A percentile compares a stretch with the other conserved stretches of the same genome.
These are phyloP conservation scores for Solanum medicagineum DNA, from an alignment of 257 asterid species.

Conservation along the genomic window DNA sequence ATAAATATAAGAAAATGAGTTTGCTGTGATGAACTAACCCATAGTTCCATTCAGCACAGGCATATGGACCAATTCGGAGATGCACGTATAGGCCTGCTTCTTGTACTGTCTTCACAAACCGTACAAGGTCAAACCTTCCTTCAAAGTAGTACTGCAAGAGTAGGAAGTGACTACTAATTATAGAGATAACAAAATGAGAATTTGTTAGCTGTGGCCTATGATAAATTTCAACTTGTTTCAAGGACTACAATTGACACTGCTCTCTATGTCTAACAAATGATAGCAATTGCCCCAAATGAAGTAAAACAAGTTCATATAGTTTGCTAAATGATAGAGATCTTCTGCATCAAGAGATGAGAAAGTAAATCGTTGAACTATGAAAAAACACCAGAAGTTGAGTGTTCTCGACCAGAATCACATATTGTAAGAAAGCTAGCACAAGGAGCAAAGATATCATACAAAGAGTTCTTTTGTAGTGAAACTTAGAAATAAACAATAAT, in stretches of 20 bases:
- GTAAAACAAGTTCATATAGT: too few relatives aligned
- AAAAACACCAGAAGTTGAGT: neutral
- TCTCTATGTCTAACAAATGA: too few relatives aligned
- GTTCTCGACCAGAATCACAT: neutral
- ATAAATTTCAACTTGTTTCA: neutral
- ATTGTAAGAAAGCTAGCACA: neutral
- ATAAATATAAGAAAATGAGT: neutral
- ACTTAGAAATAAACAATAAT: neutral
- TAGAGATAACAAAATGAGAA: neutral
- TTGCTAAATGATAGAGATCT: too few relatives aligned
- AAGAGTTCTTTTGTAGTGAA: neutral
- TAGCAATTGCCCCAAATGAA: too few relatives aligned
- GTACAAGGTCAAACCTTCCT: conserved; percentile 62
- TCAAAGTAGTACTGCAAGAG: conserved; percentile 49
- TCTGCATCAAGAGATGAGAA: neutral
- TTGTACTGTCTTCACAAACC: conserved; percentile 58
- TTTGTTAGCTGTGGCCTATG: neutral
- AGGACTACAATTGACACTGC: neutral
- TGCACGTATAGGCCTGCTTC: conserved; percentile 68
- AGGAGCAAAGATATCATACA: neutral
- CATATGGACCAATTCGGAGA: conserved; percentile 74
- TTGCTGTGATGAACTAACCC: conserved; percentile 27
- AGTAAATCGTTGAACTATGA: neutral
- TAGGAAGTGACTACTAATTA: neutral
- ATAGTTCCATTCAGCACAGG: conserved; percentile 88